phyloP scores from a whole-genome alignment of 2,329 filamentous ascomycete genomes.

The Teratosphaeria epicoccoides region DNA sequence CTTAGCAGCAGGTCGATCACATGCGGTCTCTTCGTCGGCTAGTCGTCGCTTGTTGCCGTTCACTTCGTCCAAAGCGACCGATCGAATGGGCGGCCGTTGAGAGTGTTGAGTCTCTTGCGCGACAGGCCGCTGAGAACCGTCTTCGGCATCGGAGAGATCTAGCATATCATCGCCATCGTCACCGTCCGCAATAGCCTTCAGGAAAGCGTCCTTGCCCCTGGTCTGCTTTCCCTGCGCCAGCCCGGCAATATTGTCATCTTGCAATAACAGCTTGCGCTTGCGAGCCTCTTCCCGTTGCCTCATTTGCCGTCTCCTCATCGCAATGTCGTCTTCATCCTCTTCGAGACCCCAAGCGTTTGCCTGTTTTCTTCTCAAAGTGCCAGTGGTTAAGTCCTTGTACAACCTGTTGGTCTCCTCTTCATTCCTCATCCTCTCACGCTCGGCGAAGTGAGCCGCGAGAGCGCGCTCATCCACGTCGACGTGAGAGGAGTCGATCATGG shows the following conservation, averaged over 20 bases:
- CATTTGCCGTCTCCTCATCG: slow-evolving; percentile 61
- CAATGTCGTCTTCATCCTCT: slow-evolving; percentile 78
- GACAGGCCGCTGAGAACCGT: slow-evolving; percentile 33
- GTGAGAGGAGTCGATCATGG: slow-evolving; percentile 78
- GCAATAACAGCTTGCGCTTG: slow-evolving; percentile 79
- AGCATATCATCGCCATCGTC: slow-evolving; percentile 51
- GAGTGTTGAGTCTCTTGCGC: slow-evolving; percentile 20
- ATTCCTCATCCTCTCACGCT: slow-evolving; percentile 68
- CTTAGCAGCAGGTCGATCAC: slow-evolving; percentile 18
- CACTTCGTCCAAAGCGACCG: slow-evolving; percentile 15
- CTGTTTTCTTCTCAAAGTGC: slow-evolving; percentile 72
- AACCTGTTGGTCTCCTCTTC: slow-evolving; percentile 84
- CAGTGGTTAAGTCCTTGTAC: slow-evolving; percentile 85
- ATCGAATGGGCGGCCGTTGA: slow-evolving; percentile 8
- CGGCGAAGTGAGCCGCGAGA: slow-evolving; percentile 75
- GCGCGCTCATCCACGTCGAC: slow-evolving; percentile 70
- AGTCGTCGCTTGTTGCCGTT: slow-evolving; percentile 22
- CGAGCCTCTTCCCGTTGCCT: slow-evolving; percentile 82
- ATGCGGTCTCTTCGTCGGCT: slow-evolving; percentile 7
- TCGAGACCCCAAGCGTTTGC: slow-evolving; percentile 56
- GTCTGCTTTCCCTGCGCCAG: slow-evolving; percentile 45
- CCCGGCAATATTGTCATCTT: slow-evolving; percentile 82
- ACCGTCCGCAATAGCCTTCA: slow-evolving; percentile 73
- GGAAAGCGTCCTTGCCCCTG: slow-evolving; percentile 71
- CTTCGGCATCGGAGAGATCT: slow-evolving; percentile 48